Conservation (phyloP, 2,329 filamentous ascomycete species). For the Nothopassalora personata region DNA sequence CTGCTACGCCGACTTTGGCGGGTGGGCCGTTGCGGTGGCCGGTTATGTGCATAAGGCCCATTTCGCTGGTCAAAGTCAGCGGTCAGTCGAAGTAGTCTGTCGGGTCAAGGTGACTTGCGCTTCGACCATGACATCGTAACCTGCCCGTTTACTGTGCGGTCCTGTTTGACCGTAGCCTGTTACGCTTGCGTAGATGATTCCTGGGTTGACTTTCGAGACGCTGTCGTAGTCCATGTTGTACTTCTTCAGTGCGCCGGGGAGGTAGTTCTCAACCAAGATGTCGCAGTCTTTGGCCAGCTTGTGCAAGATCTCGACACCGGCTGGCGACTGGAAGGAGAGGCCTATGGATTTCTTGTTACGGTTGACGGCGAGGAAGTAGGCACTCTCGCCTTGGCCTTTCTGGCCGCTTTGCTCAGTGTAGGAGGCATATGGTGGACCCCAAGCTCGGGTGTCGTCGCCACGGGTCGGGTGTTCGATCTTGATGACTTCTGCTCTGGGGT, state of each 20-base stretch:
- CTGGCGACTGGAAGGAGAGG: conserved; percentile 79
- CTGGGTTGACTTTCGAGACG: conserved; percentile 73
- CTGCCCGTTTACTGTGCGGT: conserved; percentile 77
- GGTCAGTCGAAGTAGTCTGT: no score
- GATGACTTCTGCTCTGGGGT: conserved; percentile 79
- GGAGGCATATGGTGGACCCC: conserved; percentile 89
- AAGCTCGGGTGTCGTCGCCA: conserved; percentile 90
- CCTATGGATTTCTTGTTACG: conserved; percentile 95
- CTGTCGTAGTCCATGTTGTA: conserved; percentile 86
- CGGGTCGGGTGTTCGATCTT: conserved; percentile 91
- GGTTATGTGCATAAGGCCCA: conserved; percentile 98
- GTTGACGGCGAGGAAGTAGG: conserved; percentile 90
- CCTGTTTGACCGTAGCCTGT: conserved; percentile 96
- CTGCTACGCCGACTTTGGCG: conserved; percentile 94
- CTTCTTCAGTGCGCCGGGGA: conserved; percentile 82
- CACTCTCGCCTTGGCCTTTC: conserved; percentile 76
- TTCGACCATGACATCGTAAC: conserved; percentile 99
- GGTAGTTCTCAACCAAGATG: conserved; percentile 93
- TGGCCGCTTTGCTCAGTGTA: conserved; percentile 53
- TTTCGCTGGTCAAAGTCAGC: conserved; percentile 51
- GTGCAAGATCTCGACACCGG: conserved; percentile 82
- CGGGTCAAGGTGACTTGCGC: conserved; percentile 45
- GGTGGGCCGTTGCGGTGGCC: conserved; percentile 81
- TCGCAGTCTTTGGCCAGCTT: conserved; percentile 79
- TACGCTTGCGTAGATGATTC: conserved; percentile 88